Evolutionary conservation across 73 alveolate genomes (phyloP).

Genomic region (Blepharisma stoltei): DNA sequence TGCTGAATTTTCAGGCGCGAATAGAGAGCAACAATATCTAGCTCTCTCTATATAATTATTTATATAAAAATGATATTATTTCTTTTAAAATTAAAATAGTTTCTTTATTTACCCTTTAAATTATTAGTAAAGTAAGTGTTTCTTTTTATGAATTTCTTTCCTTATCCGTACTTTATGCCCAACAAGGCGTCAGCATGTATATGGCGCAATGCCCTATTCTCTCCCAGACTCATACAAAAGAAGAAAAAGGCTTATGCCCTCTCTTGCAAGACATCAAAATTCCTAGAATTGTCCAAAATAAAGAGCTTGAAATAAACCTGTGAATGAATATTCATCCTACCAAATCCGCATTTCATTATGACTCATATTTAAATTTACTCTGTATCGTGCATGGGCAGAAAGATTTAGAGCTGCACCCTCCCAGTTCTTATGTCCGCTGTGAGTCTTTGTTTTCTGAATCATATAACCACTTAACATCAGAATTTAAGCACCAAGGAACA

Average conservation of each 20-base stretch:
- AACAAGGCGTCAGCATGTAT: neutral
- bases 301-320: neutral
- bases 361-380: constrained; percentile 9
- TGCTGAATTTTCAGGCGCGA: neutral
- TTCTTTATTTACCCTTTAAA: no score
- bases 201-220: constrained; percentile 25
- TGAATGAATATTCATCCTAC: constrained; percentile 18
- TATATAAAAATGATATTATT: no score
- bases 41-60: no score
- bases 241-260: constrained; percentile 8
- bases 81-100: no score
- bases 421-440: neutral
- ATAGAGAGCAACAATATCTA: neutral
- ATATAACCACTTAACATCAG: neutral
- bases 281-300: neutral
- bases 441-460: neutral
- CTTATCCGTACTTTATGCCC: neutral
- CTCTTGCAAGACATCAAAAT: neutral
- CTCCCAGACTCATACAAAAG: neutral
- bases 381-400: constrained; percentile 21
- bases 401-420: constrained; percentile 13
- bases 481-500: neutral
- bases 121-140: no score
- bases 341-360: constrained; percentile 16
- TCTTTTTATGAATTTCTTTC: neutral